These are phyloP conservation scores for Fusarium transvaalense DNA, from an alignment of 2,329 filamentous ascomycete genomes.

Conservation along the genomic window DNA sequence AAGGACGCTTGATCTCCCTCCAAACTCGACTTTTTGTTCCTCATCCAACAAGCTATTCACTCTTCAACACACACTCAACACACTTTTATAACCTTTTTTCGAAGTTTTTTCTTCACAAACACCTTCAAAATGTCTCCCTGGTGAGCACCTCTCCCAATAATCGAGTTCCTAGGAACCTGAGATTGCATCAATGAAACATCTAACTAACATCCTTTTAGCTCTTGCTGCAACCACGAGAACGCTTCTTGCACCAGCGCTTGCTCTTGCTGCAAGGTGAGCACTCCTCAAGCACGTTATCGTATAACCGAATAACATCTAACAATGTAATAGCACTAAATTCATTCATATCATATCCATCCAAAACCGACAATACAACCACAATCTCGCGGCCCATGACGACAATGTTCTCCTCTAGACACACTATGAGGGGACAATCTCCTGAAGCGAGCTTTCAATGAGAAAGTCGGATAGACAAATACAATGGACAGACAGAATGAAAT, in stretches of 20 bases:
- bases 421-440: constrained; percentile 16
- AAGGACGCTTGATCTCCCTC: constrained; percentile 38
- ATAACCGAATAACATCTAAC: constrained; percentile 13
- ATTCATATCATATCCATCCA: constrained; percentile 21
- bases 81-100: constrained; percentile 39
- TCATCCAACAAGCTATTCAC: constrained; percentile 45
- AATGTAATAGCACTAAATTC: constrained; percentile 45
- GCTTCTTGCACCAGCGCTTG: constrained; percentile 38
- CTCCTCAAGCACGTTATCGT: rapidly evolving
- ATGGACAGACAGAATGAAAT: constrained; percentile 24
- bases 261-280: constrained; percentile 48
- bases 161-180: constrained; percentile 1
- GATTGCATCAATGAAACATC: not conserved
- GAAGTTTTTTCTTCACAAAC: constrained; percentile 45
- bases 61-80: constrained; percentile 36
- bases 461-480: constrained; percentile 19
- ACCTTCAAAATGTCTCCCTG: constrained; percentile 50
- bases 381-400: constrained; percentile 13
- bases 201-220: constrained; percentile 29
- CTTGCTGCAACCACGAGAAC: constrained; percentile 44
- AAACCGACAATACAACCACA: constrained; percentile 24
- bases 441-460: constrained; percentile 14
- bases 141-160: constrained; percentile 32
- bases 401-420: constrained; percentile 25
- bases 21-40: constrained; percentile 30